phyloP scores from a whole-genome alignment of 306 rosid genomes.

The Luffa acutangula region DNA sequence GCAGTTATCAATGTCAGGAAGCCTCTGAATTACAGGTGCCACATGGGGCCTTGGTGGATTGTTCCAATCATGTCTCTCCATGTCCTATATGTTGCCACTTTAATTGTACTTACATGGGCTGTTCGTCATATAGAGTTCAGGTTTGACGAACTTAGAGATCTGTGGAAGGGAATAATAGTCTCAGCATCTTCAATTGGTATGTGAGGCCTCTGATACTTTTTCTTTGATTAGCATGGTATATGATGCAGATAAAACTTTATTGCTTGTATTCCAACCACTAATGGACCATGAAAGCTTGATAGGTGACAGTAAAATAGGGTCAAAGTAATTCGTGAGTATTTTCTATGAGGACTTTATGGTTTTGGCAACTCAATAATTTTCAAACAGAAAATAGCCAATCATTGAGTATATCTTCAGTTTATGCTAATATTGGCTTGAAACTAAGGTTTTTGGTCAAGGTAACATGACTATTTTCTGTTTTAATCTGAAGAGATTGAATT shows the following conservation, averaged over 20 bases:
- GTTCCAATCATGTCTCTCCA: constrained; percentile 55
- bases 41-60: constrained; percentile 67
- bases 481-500: neutral
- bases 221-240: constrained; percentile 1
- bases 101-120: constrained; percentile 68
- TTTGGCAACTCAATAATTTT: neutral
- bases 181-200: constrained; percentile 66
- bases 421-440: neutral
- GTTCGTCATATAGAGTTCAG: constrained; percentile 85
- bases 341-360: neutral
- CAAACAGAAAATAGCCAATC: neutral
- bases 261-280: neutral
- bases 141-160: constrained; percentile 88
- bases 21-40: constrained; percentile 70
- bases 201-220: constrained; percentile 5
- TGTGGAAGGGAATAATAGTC: constrained; percentile 84
- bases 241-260: neutral
- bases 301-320: neutral
- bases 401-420: neutral
- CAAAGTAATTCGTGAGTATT: neutral
- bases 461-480: neutral
- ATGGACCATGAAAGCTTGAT: neutral
- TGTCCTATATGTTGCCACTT: constrained; percentile 44
- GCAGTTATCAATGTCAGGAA: constrained; percentile 52
- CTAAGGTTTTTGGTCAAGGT: neutral